These are phyloP conservation scores for Penicillium goetzii DNA, from an alignment of 495 filamentous ascomycete genomes.

Conservation along the genomic window DNA sequence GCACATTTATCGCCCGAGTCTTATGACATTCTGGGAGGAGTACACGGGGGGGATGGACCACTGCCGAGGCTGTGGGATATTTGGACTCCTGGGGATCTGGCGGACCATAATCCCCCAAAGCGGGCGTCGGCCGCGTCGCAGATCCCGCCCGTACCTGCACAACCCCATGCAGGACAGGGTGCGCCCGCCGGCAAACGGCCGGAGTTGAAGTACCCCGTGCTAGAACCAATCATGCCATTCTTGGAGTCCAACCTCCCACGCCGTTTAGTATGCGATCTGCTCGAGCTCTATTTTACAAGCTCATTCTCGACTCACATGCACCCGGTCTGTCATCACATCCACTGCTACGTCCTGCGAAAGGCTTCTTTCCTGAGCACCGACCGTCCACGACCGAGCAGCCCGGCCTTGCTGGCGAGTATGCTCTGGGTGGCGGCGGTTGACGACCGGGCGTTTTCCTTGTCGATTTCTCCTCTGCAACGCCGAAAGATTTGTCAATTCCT, in stretches of 20 bases:
- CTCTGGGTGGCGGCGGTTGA: constrained; percentile 94
- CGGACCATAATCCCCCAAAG: constrained; percentile 21
- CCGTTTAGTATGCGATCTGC: constrained; percentile 79
- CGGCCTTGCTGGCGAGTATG: constrained; percentile 89
- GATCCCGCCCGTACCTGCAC: constrained; percentile 17
- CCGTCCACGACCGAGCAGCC: constrained; percentile 79
- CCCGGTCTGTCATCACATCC: constrained; percentile 87
- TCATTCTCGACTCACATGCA: constrained; percentile 85
- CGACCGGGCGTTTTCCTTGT: constrained; percentile 84
- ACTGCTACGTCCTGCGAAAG: constrained; percentile 90
- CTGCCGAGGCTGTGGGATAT: constrained; percentile 44
- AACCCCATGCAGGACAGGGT: constrained; percentile 19
- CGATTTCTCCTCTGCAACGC: constrained; percentile 80
- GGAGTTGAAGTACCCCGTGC: constrained; percentile 77
- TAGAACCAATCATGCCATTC: constrained; percentile 80
- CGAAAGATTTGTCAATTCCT: constrained; percentile 90
- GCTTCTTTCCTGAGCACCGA: constrained; percentile 81
- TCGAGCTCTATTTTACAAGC: constrained; percentile 86
- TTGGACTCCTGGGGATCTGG: constrained; percentile 42
- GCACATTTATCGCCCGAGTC: constrained; percentile 47
- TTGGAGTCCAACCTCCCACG: constrained; percentile 73
- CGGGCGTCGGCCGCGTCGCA: constrained; percentile 17
- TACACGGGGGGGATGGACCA: constrained; percentile 34
- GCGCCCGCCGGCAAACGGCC: constrained; percentile 21
- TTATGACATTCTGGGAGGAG: constrained; percentile 38